Base-by-base conservation (phyloP, 228 moss, liverwort and hornwort species). In the Sphagnum fallax region DNA sequence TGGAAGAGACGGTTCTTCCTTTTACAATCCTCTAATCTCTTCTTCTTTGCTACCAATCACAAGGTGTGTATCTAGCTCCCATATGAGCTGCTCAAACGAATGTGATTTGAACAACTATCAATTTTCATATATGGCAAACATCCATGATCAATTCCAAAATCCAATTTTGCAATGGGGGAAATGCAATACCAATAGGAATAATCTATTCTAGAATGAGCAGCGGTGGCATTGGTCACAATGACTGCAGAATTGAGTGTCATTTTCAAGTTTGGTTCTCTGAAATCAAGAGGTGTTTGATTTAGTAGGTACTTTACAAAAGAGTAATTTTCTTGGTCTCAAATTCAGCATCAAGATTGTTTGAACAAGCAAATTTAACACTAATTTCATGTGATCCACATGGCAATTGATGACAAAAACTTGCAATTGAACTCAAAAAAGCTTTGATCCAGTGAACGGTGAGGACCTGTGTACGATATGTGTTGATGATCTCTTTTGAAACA, bases 1-100 rank as follows among this genome's bases (percentile, higher is more conserved):
- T 90, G 92, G 92, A 77, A 80, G 49, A 78, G 58, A 0, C 84
- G 83, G 4, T 90, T 93, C 18, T 87, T 90, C 16, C 60, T 93
- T 3, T 61, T 93, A 0, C 86, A 93, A 61, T 84, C 86, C 73
- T 74, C 86, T 5, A 81, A 75, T 14, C 52, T 93, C 0, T 93
- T 86, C 78, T 93, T 88, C 67, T 93, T 89, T 32, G 62, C 75
- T 0, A 75, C 73, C 52, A 88, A 80, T 57, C 52, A 60, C 51
- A 67, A 84, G 76, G 90, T 92, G 84, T 0, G 4, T 65, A 16
- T 49, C 10, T 61, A 13, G 5, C n/a, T 8, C 49, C 60, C 1
- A 0, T 18, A 2, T 1, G 49, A 6, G 5, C 61, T 48, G 51
- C 4, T 13, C 6, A 5, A n/a, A 49, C 16, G 32, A 32, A 32